Percentiles rank a stretch among this genome's conserved stretches.
phyloP scores from a whole-genome alignment of 805 yeast species.

The Cyberlindnera nakhonratchasimensis region DNA sequence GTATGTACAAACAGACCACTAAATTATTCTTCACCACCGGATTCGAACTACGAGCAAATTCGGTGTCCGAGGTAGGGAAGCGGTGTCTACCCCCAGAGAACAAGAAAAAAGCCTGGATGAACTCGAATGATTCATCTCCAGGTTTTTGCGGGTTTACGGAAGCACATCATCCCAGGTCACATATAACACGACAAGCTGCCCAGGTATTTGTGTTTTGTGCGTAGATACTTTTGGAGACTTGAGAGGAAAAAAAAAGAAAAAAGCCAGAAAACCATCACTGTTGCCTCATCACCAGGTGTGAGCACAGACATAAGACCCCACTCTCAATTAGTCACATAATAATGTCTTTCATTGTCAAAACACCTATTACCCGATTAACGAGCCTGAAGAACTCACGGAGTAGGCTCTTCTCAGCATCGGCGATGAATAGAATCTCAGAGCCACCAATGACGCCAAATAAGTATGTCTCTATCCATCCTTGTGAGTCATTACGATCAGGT shows the following conservation, averaged over 20 bases:
- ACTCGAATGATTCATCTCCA: constrained; percentile 4
- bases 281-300: too few relatives aligned
- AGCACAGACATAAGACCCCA: neutral
- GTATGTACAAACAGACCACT: too few relatives aligned
- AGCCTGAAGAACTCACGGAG: neutral
- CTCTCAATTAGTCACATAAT: neutral
- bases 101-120: too few relatives aligned
- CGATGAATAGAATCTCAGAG: constrained; percentile 24
- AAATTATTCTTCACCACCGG: too few relatives aligned
- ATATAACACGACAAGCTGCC: too few relatives aligned
- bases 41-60: too few relatives aligned
- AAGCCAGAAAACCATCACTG: neutral
- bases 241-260: too few relatives aligned
- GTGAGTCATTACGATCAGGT: constrained; percentile 28
- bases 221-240: too few relatives aligned
- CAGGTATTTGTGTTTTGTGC: too few relatives aligned
- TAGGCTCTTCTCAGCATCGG: constrained; percentile 18
- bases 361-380: neutral
- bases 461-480: constrained; percentile 32
- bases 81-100: too few relatives aligned
- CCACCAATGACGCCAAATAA: constrained; percentile 27
- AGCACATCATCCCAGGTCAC: too few relatives aligned
- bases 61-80: too few relatives aligned
- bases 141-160: constrained; percentile 4
- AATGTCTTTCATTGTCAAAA: constrained; percentile 7